A percentile compares a stretch with the other conserved stretches of the same genome.
Evolutionary conservation across 2,329 filamentous ascomycete genomes (phyloP).

Genomic region (Alternaria gansuensis): DNA sequence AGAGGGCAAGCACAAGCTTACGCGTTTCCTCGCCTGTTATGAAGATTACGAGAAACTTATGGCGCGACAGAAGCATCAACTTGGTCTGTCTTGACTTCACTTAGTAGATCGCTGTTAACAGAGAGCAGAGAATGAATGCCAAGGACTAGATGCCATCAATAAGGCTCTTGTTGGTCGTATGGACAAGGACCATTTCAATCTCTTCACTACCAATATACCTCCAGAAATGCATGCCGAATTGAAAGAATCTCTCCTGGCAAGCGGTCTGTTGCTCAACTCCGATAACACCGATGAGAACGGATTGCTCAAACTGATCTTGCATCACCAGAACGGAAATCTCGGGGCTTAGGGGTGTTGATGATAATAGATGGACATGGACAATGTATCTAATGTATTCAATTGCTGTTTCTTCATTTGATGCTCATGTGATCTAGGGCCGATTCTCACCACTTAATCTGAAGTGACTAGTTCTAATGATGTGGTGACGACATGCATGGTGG

Average conservation of each 20-base stretch:
- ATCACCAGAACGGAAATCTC: constrained; percentile 1
- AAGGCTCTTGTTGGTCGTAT: background rate
- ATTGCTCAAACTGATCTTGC: background rate
- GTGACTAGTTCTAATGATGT: too few relatives aligned
- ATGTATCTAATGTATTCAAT: too few relatives aligned
- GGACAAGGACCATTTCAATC: background rate
- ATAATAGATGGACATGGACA: constrained; percentile 1
- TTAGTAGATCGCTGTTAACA: constrained; percentile 1
- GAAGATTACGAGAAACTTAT: background rate
- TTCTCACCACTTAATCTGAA: too few relatives aligned
- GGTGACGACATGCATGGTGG: background rate
- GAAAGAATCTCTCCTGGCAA: background rate
- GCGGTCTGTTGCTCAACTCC: background rate
- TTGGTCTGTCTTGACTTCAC: constrained; percentile 2
- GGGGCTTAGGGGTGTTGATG: background rate
- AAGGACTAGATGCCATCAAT: background rate
- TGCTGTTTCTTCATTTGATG: too few relatives aligned
- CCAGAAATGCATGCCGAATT: background rate
- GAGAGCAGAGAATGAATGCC: background rate
- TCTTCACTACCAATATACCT: background rate
- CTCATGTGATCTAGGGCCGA: too few relatives aligned
- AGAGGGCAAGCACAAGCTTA: background rate
- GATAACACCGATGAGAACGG: background rate
- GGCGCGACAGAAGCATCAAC: background rate
- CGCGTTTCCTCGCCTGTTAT: constrained; percentile 1